Base-by-base conservation (phyloP, 208 protist species). In the Trypanosoma mega region DNA sequence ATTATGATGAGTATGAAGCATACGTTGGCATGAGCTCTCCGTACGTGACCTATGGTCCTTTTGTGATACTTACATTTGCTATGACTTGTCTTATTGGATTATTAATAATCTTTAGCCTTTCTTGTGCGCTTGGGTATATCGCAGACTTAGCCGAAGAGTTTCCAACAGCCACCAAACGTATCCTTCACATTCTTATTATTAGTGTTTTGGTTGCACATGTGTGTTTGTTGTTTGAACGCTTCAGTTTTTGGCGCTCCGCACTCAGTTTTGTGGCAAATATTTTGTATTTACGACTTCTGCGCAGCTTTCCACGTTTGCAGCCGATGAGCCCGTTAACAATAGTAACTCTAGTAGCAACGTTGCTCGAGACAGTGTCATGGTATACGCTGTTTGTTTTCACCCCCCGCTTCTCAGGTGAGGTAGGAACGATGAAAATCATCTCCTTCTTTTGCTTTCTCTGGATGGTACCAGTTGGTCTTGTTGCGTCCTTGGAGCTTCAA, bases 361-460 rank as follows among this genome's bases (percentile, higher is more conserved):
- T 82, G 11, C 21, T 83, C 20, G 84, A 91, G 54, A 76, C 54
- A 21, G 29, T 74, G 3, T 45, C 68, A 39, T 91, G 84, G 78
- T 85, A 78, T 48, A 71, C 45, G 53, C 39, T 76, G 5, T 66
- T 70, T 21, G 34, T 72, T n/a, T 49, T 52, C 52, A 45, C 21
- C 1, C 9, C n/a, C 1, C 8, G 39, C 9, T 4, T 50, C 4
- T 23, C 2, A 37, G 14, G 6, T 4, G n/a, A 16, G 18, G 46
- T 64, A 29, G 47, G 56, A 20, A 1, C 34, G 18, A 3, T 26
- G 12, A 47, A 46, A 33, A 54, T 85, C 16, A 37, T 75, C 5
- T 43, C 60, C 36, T 87, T 91, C 58, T 78, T 85, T n/a, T 9
- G 69, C 5, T 63, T 91, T n/a, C 27, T 87, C 39, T 91, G 80